These are phyloP conservation scores for Cryomyces antarcticus DNA, from an alignment of 495 filamentous ascomycete species.

Conservation along the genomic window DNA sequence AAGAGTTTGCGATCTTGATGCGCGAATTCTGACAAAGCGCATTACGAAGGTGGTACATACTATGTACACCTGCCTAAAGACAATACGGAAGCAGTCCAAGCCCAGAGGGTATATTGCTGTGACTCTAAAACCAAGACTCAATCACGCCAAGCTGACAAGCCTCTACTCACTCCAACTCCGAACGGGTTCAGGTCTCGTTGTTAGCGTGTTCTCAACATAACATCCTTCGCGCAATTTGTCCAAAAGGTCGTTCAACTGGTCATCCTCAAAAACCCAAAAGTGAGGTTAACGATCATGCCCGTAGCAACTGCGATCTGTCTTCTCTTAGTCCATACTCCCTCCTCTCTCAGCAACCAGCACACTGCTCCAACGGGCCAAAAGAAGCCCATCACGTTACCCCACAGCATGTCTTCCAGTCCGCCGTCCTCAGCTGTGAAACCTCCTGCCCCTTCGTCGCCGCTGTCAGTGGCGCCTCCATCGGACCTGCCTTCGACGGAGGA, in stretches of 20 bases:
- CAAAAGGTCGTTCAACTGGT: conserved; percentile 9
- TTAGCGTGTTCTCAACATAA: no score
- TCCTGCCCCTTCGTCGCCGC: conserved; percentile 3
- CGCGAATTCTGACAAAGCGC: no score
- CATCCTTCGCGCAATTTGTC: no score
- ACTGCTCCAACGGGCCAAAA: conserved; percentile 80
- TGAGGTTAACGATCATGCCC: conserved; percentile 54
- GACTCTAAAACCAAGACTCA: no score
- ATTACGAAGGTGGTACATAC: no score
- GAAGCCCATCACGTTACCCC: conserved; percentile 76
- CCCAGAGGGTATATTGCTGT: no score
- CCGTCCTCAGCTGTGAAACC: conserved; percentile 24
- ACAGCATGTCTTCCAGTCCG: conserved; percentile 64
- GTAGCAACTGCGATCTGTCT: conserved; percentile 68
- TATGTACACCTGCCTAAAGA: no score
- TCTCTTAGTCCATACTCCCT: conserved; percentile 67
- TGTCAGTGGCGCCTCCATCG: background rate
- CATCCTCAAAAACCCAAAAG: conserved; percentile 45
- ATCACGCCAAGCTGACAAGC: no score
- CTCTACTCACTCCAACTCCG: no score
- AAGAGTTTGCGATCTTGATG: no score
- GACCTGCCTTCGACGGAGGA: conserved; percentile 5
- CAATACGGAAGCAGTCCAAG: no score
- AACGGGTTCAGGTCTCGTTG: no score
- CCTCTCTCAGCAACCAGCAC: conserved; percentile 68